Percentiles rank a stretch among this genome's conserved stretches.
These are phyloP conservation scores for Avena sativa DNA, from an alignment of 176 grass and related monocot genomes.

Conservation along the genomic window DNA sequence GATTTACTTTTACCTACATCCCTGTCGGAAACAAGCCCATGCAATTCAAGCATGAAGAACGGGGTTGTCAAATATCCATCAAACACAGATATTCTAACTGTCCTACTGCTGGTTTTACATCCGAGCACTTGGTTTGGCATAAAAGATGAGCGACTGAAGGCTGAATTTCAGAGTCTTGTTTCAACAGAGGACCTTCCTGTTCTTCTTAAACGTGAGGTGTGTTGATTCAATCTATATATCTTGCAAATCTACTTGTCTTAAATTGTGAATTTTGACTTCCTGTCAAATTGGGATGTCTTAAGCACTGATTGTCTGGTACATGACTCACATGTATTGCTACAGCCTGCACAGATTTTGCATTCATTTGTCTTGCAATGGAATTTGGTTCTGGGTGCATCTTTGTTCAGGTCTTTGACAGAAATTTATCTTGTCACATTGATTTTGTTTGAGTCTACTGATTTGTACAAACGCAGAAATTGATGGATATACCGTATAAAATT, in stretches of 20 bases:
- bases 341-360: too few relatives aligned
- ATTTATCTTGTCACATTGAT: too few relatives aligned
- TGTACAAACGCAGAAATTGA: too few relatives aligned
- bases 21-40: neutral
- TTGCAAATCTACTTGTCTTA: conserved; percentile 38
- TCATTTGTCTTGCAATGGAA: too few relatives aligned
- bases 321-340: too few relatives aligned
- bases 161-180: conserved; percentile 72
- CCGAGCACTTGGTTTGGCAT: conserved; percentile 59
- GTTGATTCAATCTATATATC: conserved; percentile 16
- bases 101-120: conserved; percentile 80
- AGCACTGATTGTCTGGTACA: too few relatives aligned
- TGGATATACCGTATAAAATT: too few relatives aligned
- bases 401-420: too few relatives aligned
- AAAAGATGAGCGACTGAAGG: conserved; percentile 48
- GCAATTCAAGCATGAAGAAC: conserved; percentile 36
- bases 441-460: too few relatives aligned
- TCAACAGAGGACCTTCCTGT: conserved; percentile 63
- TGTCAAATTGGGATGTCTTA: too few relatives aligned
- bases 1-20: conserved; percentile 68
- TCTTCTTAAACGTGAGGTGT: conserved; percentile 75
- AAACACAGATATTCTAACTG: conserved; percentile 59
- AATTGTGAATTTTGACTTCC: too few relatives aligned
- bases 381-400: too few relatives aligned
- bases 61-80: conserved; percentile 57